A percentile compares a stretch with the other conserved stretches of the same genome.
These are phyloP conservation scores for Amanita subjunquillea DNA, from an alignment of 768 basidiomycete species.

Conservation along the genomic window DNA sequence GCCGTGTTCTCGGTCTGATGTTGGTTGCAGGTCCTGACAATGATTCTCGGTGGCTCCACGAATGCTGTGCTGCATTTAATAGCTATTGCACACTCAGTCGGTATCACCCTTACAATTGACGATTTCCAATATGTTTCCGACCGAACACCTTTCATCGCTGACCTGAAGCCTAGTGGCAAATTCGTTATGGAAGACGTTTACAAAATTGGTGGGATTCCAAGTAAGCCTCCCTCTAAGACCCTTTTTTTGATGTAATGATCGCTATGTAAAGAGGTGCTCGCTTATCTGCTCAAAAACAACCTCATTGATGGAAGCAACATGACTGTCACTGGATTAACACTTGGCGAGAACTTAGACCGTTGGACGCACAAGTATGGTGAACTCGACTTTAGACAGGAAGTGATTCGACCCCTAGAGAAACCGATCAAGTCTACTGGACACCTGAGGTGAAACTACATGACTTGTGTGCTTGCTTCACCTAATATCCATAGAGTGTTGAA, in stretches of 20 bases:
- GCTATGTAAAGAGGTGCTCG: constrained; percentile 55
- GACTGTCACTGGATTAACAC: constrained; percentile 84
- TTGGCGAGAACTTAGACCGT: constrained; percentile 86
- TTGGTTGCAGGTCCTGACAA: constrained; percentile 67
- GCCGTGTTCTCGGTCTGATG: not conserved
- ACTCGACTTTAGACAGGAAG: constrained; percentile 66
- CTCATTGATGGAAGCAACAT: constrained; percentile 84
- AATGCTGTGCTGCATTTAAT: constrained; percentile 97
- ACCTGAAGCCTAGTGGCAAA: constrained; percentile 94
- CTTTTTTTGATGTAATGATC: not conserved
- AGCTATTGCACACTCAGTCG: constrained; percentile 93
- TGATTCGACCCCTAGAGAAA: constrained; percentile 78
- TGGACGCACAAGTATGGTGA: constrained; percentile 80
- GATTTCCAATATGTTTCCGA: constrained; percentile 95
- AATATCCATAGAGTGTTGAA: constrained; percentile 58
- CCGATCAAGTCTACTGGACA: constrained; percentile 89
- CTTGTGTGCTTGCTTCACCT: not conserved
- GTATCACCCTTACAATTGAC: constrained; percentile 78
- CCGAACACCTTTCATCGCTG: constrained; percentile 86
- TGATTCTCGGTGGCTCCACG: constrained; percentile 96
- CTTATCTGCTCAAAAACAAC: constrained; percentile 78
- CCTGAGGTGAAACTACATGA: constrained; percentile 50
- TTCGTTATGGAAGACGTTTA: constrained; percentile 98
- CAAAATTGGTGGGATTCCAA: constrained; percentile 93
- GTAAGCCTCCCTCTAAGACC: constrained; percentile 34